These are phyloP conservation scores for Apiospora malaysiana DNA, from an alignment of 2,329 filamentous ascomycete genomes.

Conservation along the genomic window DNA sequence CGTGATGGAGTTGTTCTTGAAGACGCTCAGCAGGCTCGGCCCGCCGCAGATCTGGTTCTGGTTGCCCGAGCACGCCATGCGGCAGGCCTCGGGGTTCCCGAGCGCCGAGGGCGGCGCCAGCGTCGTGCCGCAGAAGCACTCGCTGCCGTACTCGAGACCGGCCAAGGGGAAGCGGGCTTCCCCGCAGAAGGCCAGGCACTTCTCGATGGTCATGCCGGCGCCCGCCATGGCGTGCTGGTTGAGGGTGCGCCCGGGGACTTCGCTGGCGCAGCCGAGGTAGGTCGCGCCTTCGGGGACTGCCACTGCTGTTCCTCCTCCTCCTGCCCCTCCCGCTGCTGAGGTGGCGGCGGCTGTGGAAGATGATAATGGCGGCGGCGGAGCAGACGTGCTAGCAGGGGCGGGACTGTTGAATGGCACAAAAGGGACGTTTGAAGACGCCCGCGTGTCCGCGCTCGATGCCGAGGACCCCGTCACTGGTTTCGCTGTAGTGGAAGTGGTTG, in stretches of 20 bases:
- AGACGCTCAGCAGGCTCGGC: conserved; percentile 29
- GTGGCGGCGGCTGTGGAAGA: not conserved
- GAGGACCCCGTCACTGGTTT: too few relatives aligned
- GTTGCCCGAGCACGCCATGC: conserved; percentile 46
- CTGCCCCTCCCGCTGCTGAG: not conserved
- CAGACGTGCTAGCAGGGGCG: not conserved
- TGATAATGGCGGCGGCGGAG: not conserved
- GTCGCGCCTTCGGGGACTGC: conserved; percentile 17
- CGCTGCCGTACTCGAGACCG: conserved; percentile 33
- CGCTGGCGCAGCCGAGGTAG: conserved; percentile 29
- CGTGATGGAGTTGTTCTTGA: not conserved
- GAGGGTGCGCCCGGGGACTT: conserved; percentile 34
- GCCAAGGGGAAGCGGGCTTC: conserved; percentile 29
- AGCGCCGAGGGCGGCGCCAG: conserved; percentile 41
- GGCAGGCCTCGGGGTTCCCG: conserved; percentile 49
- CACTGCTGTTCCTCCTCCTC: not conserved
- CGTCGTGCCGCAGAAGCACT: conserved; percentile 37
- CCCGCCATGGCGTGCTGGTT: conserved; percentile 26
- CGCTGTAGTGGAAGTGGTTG: too few relatives aligned
- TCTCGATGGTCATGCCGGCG: conserved; percentile 36
- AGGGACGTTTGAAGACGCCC: too few relatives aligned
- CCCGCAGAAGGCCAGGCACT: conserved; percentile 31
- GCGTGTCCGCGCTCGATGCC: too few relatives aligned
- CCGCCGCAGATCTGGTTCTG: conserved; percentile 45
- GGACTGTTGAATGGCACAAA: too few relatives aligned